Conservation (phyloP, 164 flowering plant species). For the Vitis rotundifolia region DNA sequence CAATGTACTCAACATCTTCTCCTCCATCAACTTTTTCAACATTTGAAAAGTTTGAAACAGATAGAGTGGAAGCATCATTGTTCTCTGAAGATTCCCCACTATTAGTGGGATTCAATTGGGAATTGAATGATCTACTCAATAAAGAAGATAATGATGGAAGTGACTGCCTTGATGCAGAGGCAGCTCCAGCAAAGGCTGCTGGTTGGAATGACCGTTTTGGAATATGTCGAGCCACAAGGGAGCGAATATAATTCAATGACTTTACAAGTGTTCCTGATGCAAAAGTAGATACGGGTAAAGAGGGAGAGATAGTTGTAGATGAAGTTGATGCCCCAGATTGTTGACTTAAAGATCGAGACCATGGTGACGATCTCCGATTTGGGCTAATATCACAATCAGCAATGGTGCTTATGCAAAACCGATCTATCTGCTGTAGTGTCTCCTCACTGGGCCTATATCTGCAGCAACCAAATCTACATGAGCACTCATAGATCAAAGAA, state of each 20-base stretch:
- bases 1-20: slow-evolving; percentile 57
- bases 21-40: slow-evolving; percentile 48
- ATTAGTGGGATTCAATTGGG: slow-evolving; percentile 66
- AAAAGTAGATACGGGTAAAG: slow-evolving; percentile 76
- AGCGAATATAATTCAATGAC: slow-evolving; percentile 86
- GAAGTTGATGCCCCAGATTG: slow-evolving; percentile 45
- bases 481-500: not conserved
- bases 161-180: slow-evolving; percentile 66
- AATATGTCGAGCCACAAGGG: slow-evolving; percentile 73
- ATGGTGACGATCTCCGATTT: slow-evolving; percentile 50
- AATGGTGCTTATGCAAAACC: slow-evolving; percentile 76
- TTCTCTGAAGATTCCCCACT: slow-evolving; percentile 61
- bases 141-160: slow-evolving; percentile 88
- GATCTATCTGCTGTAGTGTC: slow-evolving; percentile 79
- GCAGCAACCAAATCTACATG: slow-evolving; percentile 19
- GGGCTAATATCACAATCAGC: slow-evolving; percentile 69
- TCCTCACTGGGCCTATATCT: slow-evolving; percentile 94
- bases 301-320: slow-evolving; percentile 42
- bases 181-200: slow-evolving; percentile 78
- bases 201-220: slow-evolving; percentile 83
- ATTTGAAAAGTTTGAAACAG: slow-evolving; percentile 47
- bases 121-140: slow-evolving; percentile 80
- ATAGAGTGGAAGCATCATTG: slow-evolving; percentile 50
- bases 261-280: slow-evolving; percentile 77
- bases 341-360: slow-evolving; percentile 59